Base-by-base conservation (phyloP, 192 early-diverging fungal species). In the Entrophospora sp. region DNA sequence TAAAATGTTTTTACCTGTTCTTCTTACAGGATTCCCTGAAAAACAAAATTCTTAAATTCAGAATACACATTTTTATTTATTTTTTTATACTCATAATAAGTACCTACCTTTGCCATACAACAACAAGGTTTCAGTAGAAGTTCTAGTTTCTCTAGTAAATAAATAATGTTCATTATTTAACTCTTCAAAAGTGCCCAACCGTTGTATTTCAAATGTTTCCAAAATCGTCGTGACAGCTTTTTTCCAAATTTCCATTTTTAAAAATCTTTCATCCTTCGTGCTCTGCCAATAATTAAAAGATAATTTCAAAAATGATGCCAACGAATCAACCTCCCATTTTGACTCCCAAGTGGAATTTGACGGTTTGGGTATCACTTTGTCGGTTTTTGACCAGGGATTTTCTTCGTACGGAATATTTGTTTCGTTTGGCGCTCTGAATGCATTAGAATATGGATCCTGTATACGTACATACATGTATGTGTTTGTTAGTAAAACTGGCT, bases 261-360 rank as follows among this genome's bases (percentile, higher is more conserved):
- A 42, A 64, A 81, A 71, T 3, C 57, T 62, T 13, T 61, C 40
- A 31, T 84, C 78, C 9, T 65, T 55, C 2, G 85, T 83, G 6
- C 79, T 52, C 7, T 66, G 48, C 75, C 80, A 87, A 58, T 80
- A 88, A 18, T 63, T 25, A 46, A 77, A 67, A 0, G 83, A 76
- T 2, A 87, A 42, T 28, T 82, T 75, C 37, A 89, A 69, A 25
- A 88, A 89, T 14, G 86, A 79, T 0, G 79, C 80, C 38, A 87
- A 67, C 13, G 85, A 87, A 75, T 89, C 87, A 32, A 89, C 68
- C 60, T 89, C 87, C 61, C 75, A 85, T 68, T 89, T 89, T 22
- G 85, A 76, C 64, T 89, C 86, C 72, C 75, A 85, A 13, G 82
- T 79, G 9, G 55, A 20, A 4, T 7, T 5, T 34, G 71, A 71